phyloP scores from a whole-genome alignment of 1,139 yeast genomes.

The Hyphopichia burtonii region DNA sequence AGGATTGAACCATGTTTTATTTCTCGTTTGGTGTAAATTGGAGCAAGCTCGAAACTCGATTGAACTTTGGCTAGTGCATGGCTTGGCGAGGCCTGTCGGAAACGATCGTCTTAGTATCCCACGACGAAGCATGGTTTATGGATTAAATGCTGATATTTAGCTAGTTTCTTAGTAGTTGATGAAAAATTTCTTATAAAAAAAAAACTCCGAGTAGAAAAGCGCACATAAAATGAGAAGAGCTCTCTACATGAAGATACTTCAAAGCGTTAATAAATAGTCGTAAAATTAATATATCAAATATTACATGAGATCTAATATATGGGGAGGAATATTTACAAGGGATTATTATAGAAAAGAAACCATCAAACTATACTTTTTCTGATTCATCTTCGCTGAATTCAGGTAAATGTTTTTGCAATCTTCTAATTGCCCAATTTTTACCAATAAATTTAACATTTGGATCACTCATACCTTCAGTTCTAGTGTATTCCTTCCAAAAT shows the following conservation, averaged over 20 bases:
- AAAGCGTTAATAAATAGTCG: no score
- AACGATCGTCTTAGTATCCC: not conserved
- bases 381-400: constrained; percentile 21
- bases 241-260: no score
- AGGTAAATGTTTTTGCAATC: constrained; percentile 59
- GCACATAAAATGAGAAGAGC: no score
- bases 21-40: constrained; percentile 4
- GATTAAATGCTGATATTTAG: not conserved
- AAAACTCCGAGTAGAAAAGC: not conserved
- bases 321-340: no score
- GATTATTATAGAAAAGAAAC: no score
- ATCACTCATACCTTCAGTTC: constrained; percentile 63
- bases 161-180: not conserved
- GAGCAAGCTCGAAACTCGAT: not conserved
- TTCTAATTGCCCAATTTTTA: constrained; percentile 74
- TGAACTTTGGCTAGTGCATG: no score
- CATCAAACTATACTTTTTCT: no score
- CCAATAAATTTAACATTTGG: constrained; percentile 71
- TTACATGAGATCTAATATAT: no score
- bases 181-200: not conserved
- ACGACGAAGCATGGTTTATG: not conserved
- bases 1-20: constrained; percentile 19
- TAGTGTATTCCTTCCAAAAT: constrained; percentile 72
- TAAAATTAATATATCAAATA: no score
- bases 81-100: not conserved